Percentiles rank a stretch among this genome's conserved stretches.
These are phyloP conservation scores for Scutellaria galericulata DNA, from an alignment of 257 asterid species.

Conservation along the genomic window DNA sequence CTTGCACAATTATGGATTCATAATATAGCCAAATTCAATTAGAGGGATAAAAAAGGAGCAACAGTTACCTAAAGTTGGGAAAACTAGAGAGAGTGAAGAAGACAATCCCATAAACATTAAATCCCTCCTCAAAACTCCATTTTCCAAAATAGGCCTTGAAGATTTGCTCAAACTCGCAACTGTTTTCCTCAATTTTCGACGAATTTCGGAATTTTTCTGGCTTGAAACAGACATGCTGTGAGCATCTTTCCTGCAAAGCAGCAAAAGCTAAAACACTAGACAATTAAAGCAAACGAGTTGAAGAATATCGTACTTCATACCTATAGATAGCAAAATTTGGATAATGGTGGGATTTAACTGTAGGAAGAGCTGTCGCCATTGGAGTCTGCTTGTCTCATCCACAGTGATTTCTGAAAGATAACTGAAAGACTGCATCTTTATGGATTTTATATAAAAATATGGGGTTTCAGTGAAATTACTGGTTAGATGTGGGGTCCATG, in stretches of 20 bases:
- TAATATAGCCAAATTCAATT: not conserved
- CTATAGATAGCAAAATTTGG: slow-evolving; percentile 39
- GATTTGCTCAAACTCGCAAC: slow-evolving; percentile 40
- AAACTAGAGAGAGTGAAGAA: slow-evolving; percentile 57
- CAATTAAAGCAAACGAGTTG: not conserved
- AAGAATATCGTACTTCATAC: slow-evolving; percentile 5
- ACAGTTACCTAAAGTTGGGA: slow-evolving; percentile 56
- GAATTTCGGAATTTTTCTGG: slow-evolving; percentile 27
- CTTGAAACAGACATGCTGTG: slow-evolving; percentile 29
- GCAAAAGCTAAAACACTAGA: slow-evolving; percentile 7
- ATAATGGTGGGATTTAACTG: slow-evolving; percentile 43
- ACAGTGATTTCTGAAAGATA: slow-evolving; percentile 38
- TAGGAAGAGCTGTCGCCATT: slow-evolving; percentile 60
- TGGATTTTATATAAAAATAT: slow-evolving; percentile 9
- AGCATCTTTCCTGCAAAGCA: slow-evolving; percentile 43
- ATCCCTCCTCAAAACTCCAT: slow-evolving; percentile 63
- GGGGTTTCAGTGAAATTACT: slow-evolving; percentile 8
- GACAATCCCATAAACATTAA: slow-evolving; percentile 59
- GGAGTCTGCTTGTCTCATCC: slow-evolving; percentile 47
- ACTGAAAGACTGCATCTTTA: slow-evolving; percentile 32
- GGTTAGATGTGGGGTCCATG: slow-evolving; percentile 28
- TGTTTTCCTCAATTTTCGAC: slow-evolving; percentile 34
- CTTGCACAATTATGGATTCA: slow-evolving; percentile 4
- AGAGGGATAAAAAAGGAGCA: not conserved
- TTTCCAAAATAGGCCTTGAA: slow-evolving; percentile 41